Evolutionary conservation across 139 green algal species (phyloP).

Genomic region (Closterium sp.): DNA sequence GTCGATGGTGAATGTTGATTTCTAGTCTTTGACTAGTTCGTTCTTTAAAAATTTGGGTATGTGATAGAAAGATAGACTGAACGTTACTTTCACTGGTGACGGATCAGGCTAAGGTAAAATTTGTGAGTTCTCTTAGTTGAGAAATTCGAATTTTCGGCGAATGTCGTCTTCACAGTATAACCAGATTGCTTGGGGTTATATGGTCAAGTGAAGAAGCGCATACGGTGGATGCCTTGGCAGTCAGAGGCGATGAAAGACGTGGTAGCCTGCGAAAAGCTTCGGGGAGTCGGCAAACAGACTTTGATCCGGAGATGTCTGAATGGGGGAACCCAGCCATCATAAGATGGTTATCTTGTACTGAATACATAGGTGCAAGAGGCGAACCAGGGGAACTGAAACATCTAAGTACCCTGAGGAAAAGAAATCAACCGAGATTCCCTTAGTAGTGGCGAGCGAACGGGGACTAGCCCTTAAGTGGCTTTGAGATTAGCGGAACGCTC

Average conservation of each 20-base stretch:
- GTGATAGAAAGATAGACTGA: background rate
- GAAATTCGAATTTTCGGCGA: background rate
- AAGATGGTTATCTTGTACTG: background rate
- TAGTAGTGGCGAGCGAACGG: background rate
- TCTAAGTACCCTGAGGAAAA: background rate
- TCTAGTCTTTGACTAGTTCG: too few relatives aligned
- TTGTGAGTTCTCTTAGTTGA: background rate
- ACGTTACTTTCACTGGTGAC: background rate
- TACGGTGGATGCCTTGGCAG: slow-evolving; percentile 2
- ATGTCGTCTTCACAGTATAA: background rate
- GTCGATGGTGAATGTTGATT: background rate
- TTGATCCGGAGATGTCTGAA: background rate
- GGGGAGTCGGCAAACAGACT: background rate
- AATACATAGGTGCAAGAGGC: background rate
- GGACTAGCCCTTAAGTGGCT: background rate
- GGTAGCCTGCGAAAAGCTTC: background rate
- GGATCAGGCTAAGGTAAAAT: background rate
- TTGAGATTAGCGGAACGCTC: slow-evolving; percentile 2
- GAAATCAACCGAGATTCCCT: background rate
- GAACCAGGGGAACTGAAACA: background rate
- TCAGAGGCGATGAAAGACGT: slow-evolving; percentile 12
- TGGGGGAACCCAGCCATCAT: background rate
- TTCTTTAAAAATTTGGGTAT: slow-evolving; percentile 49
- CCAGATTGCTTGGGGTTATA: background rate
- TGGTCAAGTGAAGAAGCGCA: background rate